Conservation (phyloP, 257 asterid species). For the Nicotiana tomentosiformis region DNA sequence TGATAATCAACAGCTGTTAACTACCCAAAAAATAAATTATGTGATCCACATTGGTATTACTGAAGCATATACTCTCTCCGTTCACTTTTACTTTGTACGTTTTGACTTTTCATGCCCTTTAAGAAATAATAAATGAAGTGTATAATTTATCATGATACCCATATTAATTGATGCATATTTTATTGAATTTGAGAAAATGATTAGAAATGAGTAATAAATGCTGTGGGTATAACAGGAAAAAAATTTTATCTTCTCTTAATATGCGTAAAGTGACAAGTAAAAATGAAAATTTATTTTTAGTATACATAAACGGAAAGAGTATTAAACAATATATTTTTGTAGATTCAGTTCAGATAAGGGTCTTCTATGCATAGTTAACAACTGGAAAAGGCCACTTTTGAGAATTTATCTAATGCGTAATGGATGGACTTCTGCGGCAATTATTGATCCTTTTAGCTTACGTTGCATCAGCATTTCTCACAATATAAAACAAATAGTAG, state of each 20-base stretch:
- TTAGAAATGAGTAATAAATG: no score
- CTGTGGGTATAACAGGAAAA: no score
- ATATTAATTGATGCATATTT: no score
- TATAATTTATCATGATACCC: no score
- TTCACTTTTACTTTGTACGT: no score
- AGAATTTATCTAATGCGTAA: not conserved
- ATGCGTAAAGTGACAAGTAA: no score
- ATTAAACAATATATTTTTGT: not conserved
- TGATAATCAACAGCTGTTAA: not conserved
- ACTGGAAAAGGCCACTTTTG: constrained; percentile 6
- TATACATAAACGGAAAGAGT: no score
- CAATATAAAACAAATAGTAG: not conserved
- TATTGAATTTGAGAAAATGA: no score
- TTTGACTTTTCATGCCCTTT: no score
- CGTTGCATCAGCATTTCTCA: not conserved
- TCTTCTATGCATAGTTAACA: not conserved
- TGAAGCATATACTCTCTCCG: not conserved
- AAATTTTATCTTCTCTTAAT: no score
- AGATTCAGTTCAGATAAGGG: not conserved
- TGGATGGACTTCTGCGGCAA: constrained; percentile 2
- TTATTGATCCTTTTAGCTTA: constrained; percentile 6
- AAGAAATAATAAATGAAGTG: no score
- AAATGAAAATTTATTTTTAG: no score
- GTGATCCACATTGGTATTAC: constrained; percentile 7
- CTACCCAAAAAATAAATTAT: not conserved